phyloP scores from a whole-genome alignment of 2,329 filamentous ascomycete species.

The Gnomoniopsis smithogilvyi region DNA sequence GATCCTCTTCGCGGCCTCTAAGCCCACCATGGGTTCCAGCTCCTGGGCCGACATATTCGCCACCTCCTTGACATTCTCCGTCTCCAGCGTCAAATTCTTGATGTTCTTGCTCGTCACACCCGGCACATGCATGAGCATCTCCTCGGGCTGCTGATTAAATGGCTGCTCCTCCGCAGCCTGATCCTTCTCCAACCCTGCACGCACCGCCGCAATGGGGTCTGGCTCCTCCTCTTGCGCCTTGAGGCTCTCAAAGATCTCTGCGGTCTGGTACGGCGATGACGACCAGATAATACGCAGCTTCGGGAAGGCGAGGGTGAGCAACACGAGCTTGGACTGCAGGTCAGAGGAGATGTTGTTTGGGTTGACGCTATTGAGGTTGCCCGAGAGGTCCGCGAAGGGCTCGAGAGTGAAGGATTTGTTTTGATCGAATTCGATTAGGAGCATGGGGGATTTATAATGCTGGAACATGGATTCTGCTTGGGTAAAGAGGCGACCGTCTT shows the following conservation, averaged over 20 bases:
- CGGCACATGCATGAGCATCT: slow-evolving; percentile 83
- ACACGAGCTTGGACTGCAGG: slow-evolving; percentile 85
- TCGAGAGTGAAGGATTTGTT: slow-evolving; percentile 97
- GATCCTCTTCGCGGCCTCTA: slow-evolving; percentile 73
- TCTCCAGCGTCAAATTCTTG: slow-evolving; percentile 66
- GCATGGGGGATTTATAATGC: slow-evolving; percentile 84
- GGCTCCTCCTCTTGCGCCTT: slow-evolving; percentile 90
- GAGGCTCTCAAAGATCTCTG: slow-evolving; percentile 91
- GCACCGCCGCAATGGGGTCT: slow-evolving; percentile 82
- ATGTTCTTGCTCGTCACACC: slow-evolving; percentile 80
- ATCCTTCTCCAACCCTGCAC: slow-evolving; percentile 69
- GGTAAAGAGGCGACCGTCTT: slow-evolving; percentile 85
- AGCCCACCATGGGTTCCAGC: slow-evolving; percentile 72
- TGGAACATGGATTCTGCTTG: slow-evolving; percentile 94
- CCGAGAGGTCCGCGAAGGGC: slow-evolving; percentile 65
- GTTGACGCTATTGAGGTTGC: slow-evolving; percentile 61
- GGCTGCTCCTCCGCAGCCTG: slow-evolving; percentile 62
- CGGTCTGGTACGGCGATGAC: slow-evolving; percentile 88
- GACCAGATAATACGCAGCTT: slow-evolving; percentile 91
- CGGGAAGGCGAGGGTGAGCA: slow-evolving; percentile 90
- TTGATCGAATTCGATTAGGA: slow-evolving; percentile 96
- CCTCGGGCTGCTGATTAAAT: slow-evolving; percentile 83
- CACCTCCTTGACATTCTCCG: slow-evolving; percentile 75
- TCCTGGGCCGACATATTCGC: slow-evolving; percentile 80
- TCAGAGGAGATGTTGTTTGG: slow-evolving; percentile 62